Base-by-base conservation (phyloP, 352 stramenopile genomes). In the Pythium coloratum region DNA sequence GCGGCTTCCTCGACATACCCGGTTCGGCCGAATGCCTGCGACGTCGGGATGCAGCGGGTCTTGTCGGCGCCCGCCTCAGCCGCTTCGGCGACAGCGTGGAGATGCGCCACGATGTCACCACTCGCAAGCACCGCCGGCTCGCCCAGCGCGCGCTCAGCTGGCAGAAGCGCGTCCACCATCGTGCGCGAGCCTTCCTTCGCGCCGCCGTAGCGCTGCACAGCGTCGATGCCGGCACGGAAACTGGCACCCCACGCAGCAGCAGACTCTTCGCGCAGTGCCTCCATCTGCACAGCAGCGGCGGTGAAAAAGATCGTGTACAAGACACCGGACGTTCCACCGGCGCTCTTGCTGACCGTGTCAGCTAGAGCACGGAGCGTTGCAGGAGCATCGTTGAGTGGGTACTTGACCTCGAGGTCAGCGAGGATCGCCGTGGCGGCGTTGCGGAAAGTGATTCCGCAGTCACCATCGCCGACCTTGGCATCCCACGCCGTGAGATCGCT, bases 381-480 rank as follows among this genome's bases (percentile, higher is more conserved):
- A 2, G 82, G 73, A 30, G 84, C 69, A 33, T 91, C 67, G 55
- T 91, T 84, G 4, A 94, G 75, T 33, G 85, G 84, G 58, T 92
- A 90, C 50, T 79, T 66, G 49, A 61, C 58, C 26, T 71, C 75
- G 40, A 96, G 33, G 49, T 89, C 86, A 6, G 80, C 59, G 16
- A 94, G 79, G 26, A 99, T 85, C 24, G 91, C 81, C 34, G 92
- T 79, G 14, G 96, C 95, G 14, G 96, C 97, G 34, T 87, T 87
- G 76, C 97, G 89, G 75, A 99, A 97, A 4, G 97, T 99, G 18
- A 90, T 92, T 20, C 97, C 97, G 70, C 96, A 99, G 75, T 99
- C 97, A 26, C 97, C 97, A 70, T 99, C 97, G 46, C 97, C 97
- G 20, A 98, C 96, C 76, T 92, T 98, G 1, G 83, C 86, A 76